A percentile compares a stretch with the other conserved stretches of the same genome.
Evolutionary conservation across 768 basidiomycete species (phyloP).

Genomic region (Mycena capillaripes): DNA sequence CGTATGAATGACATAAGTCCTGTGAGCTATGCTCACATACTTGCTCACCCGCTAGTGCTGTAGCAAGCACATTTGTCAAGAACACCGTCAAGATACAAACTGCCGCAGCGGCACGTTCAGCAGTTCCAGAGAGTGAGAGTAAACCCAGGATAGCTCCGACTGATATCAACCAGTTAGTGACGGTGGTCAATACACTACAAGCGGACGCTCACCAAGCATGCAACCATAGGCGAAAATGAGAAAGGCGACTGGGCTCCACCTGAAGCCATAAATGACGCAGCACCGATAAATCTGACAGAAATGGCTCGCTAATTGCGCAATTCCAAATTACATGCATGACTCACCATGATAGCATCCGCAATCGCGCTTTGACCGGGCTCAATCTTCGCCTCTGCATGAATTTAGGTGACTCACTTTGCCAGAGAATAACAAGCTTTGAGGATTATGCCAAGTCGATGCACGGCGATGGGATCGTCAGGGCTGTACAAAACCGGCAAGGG

Average conservation of each 20-base stretch:
- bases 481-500: constrained; percentile 12
- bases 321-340: not conserved
- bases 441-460: constrained; percentile 4
- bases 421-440: constrained; percentile 1
- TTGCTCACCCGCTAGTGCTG: constrained; percentile 7
- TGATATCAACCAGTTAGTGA: not conserved
- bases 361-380: not conserved
- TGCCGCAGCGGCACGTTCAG: constrained; percentile 4
- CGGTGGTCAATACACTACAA: not conserved
- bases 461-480: constrained; percentile 15
- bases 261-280: not conserved
- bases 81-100: not conserved
- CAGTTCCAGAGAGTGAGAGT: constrained; percentile 6
- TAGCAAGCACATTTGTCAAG: not conserved
- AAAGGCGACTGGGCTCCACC: constrained; percentile 3
- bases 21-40: not conserved
- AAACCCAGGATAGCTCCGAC: constrained; percentile 10
- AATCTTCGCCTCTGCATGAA: not conserved
- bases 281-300: constrained; percentile 4
- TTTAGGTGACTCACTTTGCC: constrained; percentile 13
- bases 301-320: not conserved
- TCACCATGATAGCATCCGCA: constrained; percentile 11
- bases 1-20: not conserved
- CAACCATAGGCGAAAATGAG: not conserved
- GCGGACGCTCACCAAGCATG: not conserved